Base-by-base conservation (phyloP, 2,329 filamentous ascomycete species). In the Aspergillus eucalypticola region DNA sequence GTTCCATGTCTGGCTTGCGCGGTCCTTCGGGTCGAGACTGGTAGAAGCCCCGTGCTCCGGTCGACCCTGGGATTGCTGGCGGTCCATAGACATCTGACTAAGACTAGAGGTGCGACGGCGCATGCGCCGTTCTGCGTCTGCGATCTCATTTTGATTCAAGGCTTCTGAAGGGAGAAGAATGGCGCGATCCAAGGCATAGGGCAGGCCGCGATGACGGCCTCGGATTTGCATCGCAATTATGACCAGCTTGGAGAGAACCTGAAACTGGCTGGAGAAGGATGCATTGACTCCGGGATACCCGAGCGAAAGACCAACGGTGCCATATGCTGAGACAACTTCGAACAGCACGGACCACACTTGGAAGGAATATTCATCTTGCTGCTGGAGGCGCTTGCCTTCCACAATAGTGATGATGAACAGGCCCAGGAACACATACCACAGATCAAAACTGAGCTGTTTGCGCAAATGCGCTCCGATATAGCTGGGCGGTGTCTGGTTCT, bases 391-490 rank as follows among this genome's bases (percentile, higher is more conserved):
- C 7, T 69, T 59, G 3, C 92, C 94, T 78, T 99, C 96, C 29
- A 90, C 88, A 68, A 99, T 96, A 62, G 90, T 84, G 69, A 99
- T 90, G 73, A 98, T 86, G 78, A 99, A 99, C 67, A 96, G 87
- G 0, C 95, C 95, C 21, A 98, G 75, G 72, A 96, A 96, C 60
- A 99, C 90, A 70, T 92, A 99, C 95, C 95, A 99, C 76, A 99
- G 76, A 77, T 99, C 95, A 79, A 99, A 99, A 56, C 92, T 96
- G 38, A 99, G 84, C 76, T 99, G 95, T 50, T 90, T 88, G 39
- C 95, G 90, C 74, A 99, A 84, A 85, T 99, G 95, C 54, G 91
- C 88, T 2, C 92, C 91, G 54, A 99, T 89, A 68, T 97, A 98
- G 62, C 89, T 94, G 48, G 91, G 86, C 46, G 89, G 84, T 39